Evolutionary conservation across 352 stramenopile genomes (phyloP).

Genomic region (Pilasporangium apinafurcum): DNA sequence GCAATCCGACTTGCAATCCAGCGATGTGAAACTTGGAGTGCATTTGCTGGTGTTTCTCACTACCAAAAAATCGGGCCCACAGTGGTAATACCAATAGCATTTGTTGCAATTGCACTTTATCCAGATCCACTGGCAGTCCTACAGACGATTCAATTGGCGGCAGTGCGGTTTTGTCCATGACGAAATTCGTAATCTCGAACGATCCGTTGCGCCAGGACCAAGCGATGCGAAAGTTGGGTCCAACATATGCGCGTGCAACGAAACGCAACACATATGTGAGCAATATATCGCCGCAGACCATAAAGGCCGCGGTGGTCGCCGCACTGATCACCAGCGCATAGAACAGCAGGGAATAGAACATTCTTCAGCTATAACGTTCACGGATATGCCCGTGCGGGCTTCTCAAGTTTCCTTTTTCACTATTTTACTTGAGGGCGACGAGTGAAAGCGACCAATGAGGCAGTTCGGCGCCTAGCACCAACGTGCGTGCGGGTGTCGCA

Average conservation of each 20-base stretch:
- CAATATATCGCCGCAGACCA: constrained; percentile 44
- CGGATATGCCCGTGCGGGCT: too few relatives aligned
- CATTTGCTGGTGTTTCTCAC: constrained; percentile 14
- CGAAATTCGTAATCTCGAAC: constrained; percentile 55
- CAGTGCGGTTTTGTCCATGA: constrained; percentile 29
- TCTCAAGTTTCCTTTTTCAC: too few relatives aligned
- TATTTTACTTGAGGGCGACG: too few relatives aligned
- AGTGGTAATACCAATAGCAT: constrained; percentile 54
- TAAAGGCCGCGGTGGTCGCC: constrained; percentile 22
- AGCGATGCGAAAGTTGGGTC: constrained; percentile 39
- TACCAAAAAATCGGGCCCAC: constrained; percentile 22
- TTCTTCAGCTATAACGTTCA: too few relatives aligned
- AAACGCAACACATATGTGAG: constrained; percentile 46
- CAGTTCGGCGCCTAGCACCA: too few relatives aligned
- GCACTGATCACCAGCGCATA: constrained; percentile 20
- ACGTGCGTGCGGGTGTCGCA: too few relatives aligned
- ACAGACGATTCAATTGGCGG: constrained; percentile 48
- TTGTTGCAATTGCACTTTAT: constrained; percentile 47
- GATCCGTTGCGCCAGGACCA: constrained; percentile 62
- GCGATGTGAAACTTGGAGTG: constrained; percentile 44
- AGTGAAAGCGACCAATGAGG: too few relatives aligned
- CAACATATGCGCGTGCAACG: constrained; percentile 37
- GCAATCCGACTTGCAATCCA: constrained; percentile 47
- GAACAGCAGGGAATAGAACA: constrained; percentile 16
- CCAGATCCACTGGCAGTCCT: constrained; percentile 58